A percentile compares a stretch with the other conserved stretches of the same genome.
These are phyloP conservation scores for Acanthamoeba divionensis DNA, from an alignment of 208 protist genomes.

Conservation along the genomic window DNA sequence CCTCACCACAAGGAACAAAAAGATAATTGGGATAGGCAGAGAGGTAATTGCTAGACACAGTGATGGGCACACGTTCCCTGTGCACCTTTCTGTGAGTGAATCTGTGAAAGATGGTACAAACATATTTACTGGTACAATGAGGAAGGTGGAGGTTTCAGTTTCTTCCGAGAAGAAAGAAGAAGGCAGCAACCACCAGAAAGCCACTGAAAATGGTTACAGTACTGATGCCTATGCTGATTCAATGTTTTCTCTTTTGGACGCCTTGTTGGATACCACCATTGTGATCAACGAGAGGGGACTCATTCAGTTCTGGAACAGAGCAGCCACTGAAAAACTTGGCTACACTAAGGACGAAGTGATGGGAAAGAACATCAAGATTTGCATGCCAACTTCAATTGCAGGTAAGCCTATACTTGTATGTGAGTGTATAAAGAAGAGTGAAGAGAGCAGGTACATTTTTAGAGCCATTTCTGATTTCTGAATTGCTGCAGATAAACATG, in stretches of 20 bases:
- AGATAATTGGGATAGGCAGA: slow-evolving; percentile 63
- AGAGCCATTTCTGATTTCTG: no score
- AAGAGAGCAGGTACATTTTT: no score
- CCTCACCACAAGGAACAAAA: slow-evolving; percentile 53
- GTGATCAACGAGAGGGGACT: slow-evolving; percentile 30
- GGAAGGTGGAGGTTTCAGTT: not conserved
- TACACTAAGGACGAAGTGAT: slow-evolving; percentile 21
- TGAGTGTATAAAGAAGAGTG: no score
- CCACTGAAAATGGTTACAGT: not conserved
- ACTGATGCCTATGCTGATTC: not conserved
- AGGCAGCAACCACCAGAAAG: no score
- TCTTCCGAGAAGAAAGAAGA: not conserved
- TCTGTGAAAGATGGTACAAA: not conserved
- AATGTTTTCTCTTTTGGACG: slow-evolving; percentile 3
- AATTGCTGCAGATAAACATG: slow-evolving; percentile 16
- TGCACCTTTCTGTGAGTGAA: slow-evolving; percentile 55
- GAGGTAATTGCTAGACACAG: slow-evolving; percentile 10
- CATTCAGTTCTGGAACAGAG: slow-evolving; percentile 45
- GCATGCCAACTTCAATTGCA: slow-evolving; percentile 11
- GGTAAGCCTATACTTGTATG: no score
- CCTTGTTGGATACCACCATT: slow-evolving; percentile 11
- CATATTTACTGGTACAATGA: slow-evolving; percentile 37
- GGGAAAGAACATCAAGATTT: slow-evolving; percentile 41
- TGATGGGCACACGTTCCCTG: slow-evolving; percentile 52
- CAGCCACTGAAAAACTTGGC: not conserved